These are phyloP conservation scores for Teratosphaeria nubilosa DNA, from an alignment of 2,329 filamentous ascomycete species.

Conservation along the genomic window DNA sequence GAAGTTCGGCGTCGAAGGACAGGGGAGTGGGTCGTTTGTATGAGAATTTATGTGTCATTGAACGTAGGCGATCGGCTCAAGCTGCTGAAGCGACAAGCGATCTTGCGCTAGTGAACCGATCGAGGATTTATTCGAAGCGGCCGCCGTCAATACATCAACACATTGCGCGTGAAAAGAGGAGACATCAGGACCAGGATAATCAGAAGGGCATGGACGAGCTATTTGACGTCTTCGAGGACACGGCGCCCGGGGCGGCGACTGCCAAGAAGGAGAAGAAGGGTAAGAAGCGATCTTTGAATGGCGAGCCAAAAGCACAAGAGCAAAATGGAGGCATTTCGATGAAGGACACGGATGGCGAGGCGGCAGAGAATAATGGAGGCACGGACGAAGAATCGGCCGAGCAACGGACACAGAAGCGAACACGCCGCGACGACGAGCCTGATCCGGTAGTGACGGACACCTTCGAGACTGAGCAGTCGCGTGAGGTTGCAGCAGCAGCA, in stretches of 20 bases:
- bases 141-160: background rate
- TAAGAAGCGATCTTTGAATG: constrained; percentile 59
- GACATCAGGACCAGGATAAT: background rate
- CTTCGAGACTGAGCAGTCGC: constrained; percentile 88
- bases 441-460: constrained; percentile 82
- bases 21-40: background rate
- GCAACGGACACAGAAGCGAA: constrained; percentile 51
- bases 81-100: background rate
- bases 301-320: constrained; percentile 51
- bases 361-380: constrained; percentile 2
- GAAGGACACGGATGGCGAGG: constrained; percentile 29
- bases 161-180: background rate
- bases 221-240: constrained; percentile 25
- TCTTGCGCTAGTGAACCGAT: background rate
- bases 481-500: constrained; percentile 73
- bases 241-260: constrained; percentile 8
- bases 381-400: constrained; percentile 11
- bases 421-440: constrained; percentile 53
- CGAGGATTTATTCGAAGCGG: background rate
- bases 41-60: background rate
- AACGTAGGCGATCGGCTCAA: background rate
- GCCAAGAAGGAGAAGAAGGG: constrained; percentile 1
- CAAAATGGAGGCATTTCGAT: constrained; percentile 35
- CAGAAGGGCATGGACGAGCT: constrained; percentile 16
- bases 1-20: background rate